Percentiles rank a stretch among this genome's conserved stretches.
Evolutionary conservation across 805 yeast genomes (phyloP).

Genomic region (Kluyveromyces lactis): DNA sequence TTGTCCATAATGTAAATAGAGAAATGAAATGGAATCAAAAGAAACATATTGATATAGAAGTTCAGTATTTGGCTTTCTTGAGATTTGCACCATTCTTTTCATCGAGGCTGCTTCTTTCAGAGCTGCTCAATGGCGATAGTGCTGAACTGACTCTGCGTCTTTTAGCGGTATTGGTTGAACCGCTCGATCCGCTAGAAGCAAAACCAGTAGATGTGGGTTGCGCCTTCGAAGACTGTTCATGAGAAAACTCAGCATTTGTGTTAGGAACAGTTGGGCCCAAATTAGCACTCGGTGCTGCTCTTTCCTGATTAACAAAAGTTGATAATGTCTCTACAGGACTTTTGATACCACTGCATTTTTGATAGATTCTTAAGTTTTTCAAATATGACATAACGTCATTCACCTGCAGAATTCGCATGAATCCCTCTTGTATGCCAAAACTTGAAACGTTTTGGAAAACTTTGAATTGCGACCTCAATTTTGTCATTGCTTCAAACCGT

Average conservation of each 20-base stretch:
- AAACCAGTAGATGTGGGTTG: not conserved
- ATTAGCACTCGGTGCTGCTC: not conserved
- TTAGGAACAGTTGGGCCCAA: not conserved
- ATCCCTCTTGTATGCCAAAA: constrained; percentile 56
- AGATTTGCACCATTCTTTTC: not conserved
- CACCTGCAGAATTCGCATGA: constrained; percentile 65
- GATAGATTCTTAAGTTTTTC: constrained; percentile 53
- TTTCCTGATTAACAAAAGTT: constrained; percentile 21
- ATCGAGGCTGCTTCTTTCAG: not conserved
- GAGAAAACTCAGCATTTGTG: not conserved
- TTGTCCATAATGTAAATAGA: no score
- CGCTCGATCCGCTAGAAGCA: not conserved
- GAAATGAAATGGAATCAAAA: no score
- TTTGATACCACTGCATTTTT: constrained; percentile 37
- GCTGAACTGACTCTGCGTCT: constrained; percentile 6
- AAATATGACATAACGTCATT: constrained; percentile 72
- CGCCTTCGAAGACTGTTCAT: not conserved
- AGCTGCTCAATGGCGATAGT: constrained; percentile 7
- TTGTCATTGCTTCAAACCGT: constrained; percentile 17
- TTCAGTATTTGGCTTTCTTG: not conserved
- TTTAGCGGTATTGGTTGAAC: constrained; percentile 1
- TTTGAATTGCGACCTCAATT: constrained; percentile 32
- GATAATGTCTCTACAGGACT: constrained; percentile 53
- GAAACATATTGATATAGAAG: no score
- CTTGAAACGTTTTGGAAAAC: constrained; percentile 43